Conservation (phyloP, 2,329 filamentous ascomycete species). For the Arthrobotrys conoides region DNA sequence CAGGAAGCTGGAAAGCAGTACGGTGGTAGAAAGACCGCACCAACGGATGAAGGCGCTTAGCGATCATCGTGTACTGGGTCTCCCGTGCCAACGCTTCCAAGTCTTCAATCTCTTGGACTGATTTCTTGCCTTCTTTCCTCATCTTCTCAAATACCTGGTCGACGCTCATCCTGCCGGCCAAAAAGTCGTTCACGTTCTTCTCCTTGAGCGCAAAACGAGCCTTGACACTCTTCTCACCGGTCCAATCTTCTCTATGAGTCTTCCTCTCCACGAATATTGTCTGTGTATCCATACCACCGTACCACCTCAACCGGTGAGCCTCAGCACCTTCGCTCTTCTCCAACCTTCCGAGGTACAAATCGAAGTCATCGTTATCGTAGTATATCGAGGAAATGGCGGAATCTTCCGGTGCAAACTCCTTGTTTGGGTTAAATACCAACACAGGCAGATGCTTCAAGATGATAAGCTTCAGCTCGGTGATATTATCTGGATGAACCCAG, state of each 20-base stretch:
- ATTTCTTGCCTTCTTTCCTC: conserved; percentile 93
- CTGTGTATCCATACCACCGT: conserved; percentile 94
- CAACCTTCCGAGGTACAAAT: conserved; percentile 90
- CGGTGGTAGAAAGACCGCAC: conserved; percentile 98
- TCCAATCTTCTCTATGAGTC: conserved; percentile 99
- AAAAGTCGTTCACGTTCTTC: conserved; percentile 94
- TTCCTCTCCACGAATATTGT: conserved; percentile 98
- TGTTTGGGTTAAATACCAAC: conserved; percentile 95
- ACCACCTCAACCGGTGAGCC: conserved; percentile 96
- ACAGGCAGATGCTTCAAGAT: conserved; percentile 98
- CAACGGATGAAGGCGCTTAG: conserved; percentile 87
- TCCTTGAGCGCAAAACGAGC: conserved; percentile 95
- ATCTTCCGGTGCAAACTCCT: conserved; percentile 92
- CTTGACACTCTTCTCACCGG: conserved; percentile 98
- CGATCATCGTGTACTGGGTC: conserved; percentile 92
- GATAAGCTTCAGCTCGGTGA: conserved; percentile 97
- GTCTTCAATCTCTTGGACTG: conserved; percentile 89
- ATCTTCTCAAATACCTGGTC: conserved; percentile 95
- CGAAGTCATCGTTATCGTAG: conserved; percentile 96
- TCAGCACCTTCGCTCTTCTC: conserved; percentile 99
- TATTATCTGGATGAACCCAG: conserved; percentile 98
- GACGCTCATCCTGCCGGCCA: conserved; percentile 86
- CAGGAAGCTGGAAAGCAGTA: conserved; percentile 96
- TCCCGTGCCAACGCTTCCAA: conserved; percentile 91
- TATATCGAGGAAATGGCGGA: conserved; percentile 98